These are phyloP conservation scores for Sanghuangporus baumii DNA, from an alignment of 1,284 basidiomycete genomes.

Conservation along the genomic window DNA sequence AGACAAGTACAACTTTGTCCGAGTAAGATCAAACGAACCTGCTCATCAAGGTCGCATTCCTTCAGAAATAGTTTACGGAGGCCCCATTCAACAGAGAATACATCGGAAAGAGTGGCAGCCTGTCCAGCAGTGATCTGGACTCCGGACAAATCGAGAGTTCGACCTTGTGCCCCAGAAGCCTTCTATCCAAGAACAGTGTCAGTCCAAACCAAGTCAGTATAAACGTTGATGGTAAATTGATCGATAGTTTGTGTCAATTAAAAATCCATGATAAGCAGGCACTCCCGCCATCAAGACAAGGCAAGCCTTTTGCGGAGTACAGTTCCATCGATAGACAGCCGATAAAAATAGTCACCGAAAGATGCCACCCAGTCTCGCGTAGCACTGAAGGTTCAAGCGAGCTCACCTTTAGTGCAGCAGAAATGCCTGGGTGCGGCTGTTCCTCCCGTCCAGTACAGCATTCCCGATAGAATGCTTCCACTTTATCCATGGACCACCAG, in stretches of 20 bases:
- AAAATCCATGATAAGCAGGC: background rate
- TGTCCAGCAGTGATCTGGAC: constrained; percentile 66
- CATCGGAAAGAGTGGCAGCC: constrained; percentile 80
- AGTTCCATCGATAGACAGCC: too few relatives aligned
- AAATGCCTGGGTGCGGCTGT: constrained; percentile 57
- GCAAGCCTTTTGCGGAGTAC: too few relatives aligned
- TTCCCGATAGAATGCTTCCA: constrained; percentile 76
- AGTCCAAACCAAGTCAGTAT: background rate
- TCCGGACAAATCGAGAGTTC: constrained; percentile 73
- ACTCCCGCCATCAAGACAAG: too few relatives aligned
- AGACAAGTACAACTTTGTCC: background rate
- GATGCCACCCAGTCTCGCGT: background rate
- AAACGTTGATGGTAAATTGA: background rate
- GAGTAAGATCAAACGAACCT: constrained; percentile 39
- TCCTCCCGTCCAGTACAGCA: constrained; percentile 78
- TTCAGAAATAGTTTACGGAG: constrained; percentile 77
- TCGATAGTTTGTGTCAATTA: too few relatives aligned
- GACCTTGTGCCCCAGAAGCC: constrained; percentile 48
- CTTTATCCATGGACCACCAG: constrained; percentile 78
- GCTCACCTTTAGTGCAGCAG: constrained; percentile 65
- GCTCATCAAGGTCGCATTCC: constrained; percentile 77
- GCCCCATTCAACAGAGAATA: constrained; percentile 88
- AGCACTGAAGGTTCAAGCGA: background rate
- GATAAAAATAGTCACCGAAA: background rate
- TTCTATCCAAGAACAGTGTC: constrained; percentile 32